Base-by-base conservation (phyloP, 306 rosid genomes). In the Dicorynia guianensis region DNA sequence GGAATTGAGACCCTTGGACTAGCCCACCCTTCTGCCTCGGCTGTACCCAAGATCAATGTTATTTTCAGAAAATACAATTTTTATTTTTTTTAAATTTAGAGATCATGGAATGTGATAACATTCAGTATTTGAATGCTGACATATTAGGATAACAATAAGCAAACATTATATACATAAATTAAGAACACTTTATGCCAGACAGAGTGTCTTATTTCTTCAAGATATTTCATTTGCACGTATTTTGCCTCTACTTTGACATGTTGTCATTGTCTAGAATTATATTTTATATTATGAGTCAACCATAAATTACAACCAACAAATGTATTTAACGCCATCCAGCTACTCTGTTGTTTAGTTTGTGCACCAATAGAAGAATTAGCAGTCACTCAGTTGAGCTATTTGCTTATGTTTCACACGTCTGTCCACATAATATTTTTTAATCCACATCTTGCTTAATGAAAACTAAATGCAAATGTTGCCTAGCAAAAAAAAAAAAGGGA, bases 1-100 rank as follows among this genome's bases (percentile, higher is more conserved):
- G 89, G 76, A 92, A 90, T 70, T 96, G 99, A 1, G 98, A 81
- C 20, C 89, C 87, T 76, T 90, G 99, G 74, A 84, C 96, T 48
- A 90, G 48, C 48, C 91, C 96, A 56, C 91, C 60, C 72, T 89
- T 92, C 80, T 90, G 98, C 88, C 97, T 85, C 11, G 99, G 92
- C 99, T 95, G 83, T 78, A 87, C 48, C 70, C 71, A 76, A 90
- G 64, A 72, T 59, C 76, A 70, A 20, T 74, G 40, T 75, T 14
- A 25, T 77, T 50, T 71, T 53, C 73, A 53, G 50, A 78, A 43
- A 72, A 63, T 78, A 67, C 19, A 56, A 11, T n/a, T 54, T 25
- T 8, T 18, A 71, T 61, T 58, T 15, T 12, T 42, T n/a, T n/a
- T n/a, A n/a, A n/a, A 34, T 46, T 8, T 2, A 1, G 40, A 74